Evolutionary conservation across 2,329 filamentous ascomycete genomes (phyloP).

Genomic region (Arthroderma sp.): DNA sequence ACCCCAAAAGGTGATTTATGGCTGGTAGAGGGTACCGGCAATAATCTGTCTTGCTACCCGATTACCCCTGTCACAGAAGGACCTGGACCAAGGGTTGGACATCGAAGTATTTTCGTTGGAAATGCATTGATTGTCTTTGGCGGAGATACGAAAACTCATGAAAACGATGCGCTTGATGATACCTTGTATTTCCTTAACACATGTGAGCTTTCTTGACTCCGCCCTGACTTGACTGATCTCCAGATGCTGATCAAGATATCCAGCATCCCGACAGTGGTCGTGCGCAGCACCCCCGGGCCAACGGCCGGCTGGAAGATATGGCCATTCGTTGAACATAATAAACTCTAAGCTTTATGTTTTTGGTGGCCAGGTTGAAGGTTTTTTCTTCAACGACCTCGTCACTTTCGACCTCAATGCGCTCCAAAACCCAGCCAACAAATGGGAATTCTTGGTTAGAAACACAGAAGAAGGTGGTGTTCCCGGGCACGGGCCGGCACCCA

Average conservation of each 20-base stretch:
- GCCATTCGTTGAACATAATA: conserved; percentile 89
- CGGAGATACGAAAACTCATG: conserved; percentile 93
- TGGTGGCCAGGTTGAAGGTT: conserved; percentile 91
- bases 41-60: conserved; percentile 79
- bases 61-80: conserved; percentile 86
- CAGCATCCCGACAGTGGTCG: conserved; percentile 97
- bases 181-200: conserved; percentile 95
- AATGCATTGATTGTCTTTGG: conserved; percentile 99
- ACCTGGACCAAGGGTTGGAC: conserved; percentile 85
- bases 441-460: conserved; percentile 81
- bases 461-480: conserved; percentile 45
- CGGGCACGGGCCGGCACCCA: conserved; percentile 64
- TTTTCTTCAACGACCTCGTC: conserved; percentile 93
- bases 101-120: conserved; percentile 84
- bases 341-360: conserved; percentile 97
- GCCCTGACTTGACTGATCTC: neutral
- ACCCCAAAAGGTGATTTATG: conserved; percentile 95
- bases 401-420: conserved; percentile 93
- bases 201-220: conserved; percentile 49
- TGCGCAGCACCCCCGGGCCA: conserved; percentile 76
- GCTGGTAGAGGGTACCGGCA: conserved; percentile 81
- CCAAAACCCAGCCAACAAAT: conserved; percentile 79
- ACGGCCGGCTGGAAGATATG: conserved; percentile 80
- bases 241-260: conserved; percentile 18
- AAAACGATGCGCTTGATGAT: conserved; percentile 81